phyloP scores from a whole-genome alignment of 305 asterid genomes.

The Fraxinus xanthoxyloides region DNA sequence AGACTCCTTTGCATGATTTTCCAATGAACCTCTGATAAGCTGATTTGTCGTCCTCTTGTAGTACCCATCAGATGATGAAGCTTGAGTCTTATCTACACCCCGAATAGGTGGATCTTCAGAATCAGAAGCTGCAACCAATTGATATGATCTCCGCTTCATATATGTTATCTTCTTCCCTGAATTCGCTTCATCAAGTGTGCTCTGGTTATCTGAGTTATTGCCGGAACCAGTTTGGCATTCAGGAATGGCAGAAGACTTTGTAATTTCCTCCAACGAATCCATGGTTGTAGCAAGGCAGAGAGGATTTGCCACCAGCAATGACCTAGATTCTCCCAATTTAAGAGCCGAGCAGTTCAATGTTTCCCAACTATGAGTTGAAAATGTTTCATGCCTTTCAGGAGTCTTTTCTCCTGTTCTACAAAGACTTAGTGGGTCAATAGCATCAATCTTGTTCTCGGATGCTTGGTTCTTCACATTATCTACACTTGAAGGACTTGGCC shows the following conservation, averaged over 20 bases:
- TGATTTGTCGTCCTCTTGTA: conserved; percentile 80
- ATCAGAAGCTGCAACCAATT: conserved; percentile 71
- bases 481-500: conserved; percentile 27
- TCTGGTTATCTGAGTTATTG: conserved; percentile 42
- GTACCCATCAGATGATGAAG: conserved; percentile 63
- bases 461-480: conserved; percentile 34
- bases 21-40: conserved; percentile 64
- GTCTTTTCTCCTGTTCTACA: conserved; percentile 25
- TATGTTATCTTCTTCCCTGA: conserved; percentile 48
- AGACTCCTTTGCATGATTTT: conserved; percentile 38
- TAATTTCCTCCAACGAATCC: conserved; percentile 35
- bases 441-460: conserved; percentile 31
- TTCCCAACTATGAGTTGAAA: conserved; percentile 25
- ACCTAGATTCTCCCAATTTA: conserved; percentile 28
- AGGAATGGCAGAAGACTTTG: conserved; percentile 33
- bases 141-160: conserved; percentile 73
- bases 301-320: conserved; percentile 26
- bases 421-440: conserved; percentile 31
- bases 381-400: conserved; percentile 40
- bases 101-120: conserved; percentile 30
- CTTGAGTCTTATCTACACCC: conserved; percentile 37
- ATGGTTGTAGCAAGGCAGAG: conserved; percentile 29
- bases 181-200: conserved; percentile 39
- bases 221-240: conserved; percentile 39
- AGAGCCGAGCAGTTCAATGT: conserved; percentile 26